Base-by-base conservation (phyloP, 73 alveolate species). In the Uronychia binucleata region DNA sequence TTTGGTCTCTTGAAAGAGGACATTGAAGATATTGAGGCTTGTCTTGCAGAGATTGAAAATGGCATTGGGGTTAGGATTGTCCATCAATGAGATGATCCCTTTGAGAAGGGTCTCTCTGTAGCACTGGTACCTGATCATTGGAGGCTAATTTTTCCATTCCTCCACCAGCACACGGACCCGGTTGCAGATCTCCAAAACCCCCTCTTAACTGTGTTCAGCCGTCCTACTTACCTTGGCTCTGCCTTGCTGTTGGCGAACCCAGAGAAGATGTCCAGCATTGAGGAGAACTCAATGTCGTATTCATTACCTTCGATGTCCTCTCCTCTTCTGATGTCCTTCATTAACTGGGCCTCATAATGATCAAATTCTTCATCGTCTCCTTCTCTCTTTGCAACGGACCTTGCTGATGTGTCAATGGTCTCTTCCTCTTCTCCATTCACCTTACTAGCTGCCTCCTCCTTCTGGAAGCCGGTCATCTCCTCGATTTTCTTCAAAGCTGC, bases 101-200 rank as follows among this genome's bases (percentile, higher is more conserved):
- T 89, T 89, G 27, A 89, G 77, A 28, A 89, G 59, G 1, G 95
- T 89, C 34, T 89, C 95, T 34, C 79, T 46, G 83, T 83, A 85
- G 77, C 95, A 89, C 57, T 84, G 34, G 30, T 84, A 30, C n/a
- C 75, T 35, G 28, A 60, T 31, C 31, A n/a, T 25, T n/a, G 11
- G 32, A 0, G 31, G 46, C 33, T 89, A 80, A 19, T 85, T 78
- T 1, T 77, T 78, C 84, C 87, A 79, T 46, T 88, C 91, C 0
- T 81, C 58, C 60, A 81, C 85, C 30, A 88, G 29, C 1, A 75
- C 46, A 35, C 85, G 59, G 30, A 88, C 85, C 28, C 91, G 26
- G 28, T 89, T 77, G 59, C 89, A 82, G 1, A 88, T 33, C 1
- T 88, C 94, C 31, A 58, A 25, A 0, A 85, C 58, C 5, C 29